Base-by-base conservation (phyloP, 371 early-diverging fungal species). In the Actinomucor elegans region DNA sequence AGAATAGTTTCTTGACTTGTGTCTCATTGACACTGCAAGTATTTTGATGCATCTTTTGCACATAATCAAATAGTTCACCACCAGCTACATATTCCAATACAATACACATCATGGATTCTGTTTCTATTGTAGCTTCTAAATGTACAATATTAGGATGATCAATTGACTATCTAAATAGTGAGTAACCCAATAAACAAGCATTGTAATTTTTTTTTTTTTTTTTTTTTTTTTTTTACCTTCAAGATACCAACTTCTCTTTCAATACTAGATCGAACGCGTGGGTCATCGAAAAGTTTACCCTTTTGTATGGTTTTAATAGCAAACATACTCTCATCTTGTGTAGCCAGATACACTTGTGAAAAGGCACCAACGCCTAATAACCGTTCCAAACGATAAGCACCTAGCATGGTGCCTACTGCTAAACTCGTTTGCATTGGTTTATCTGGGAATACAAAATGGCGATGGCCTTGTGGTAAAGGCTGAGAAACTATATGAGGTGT, bases 51-150 rank as follows among this genome's bases (percentile, higher is more conserved):
- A 76, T 61, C 11, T 68, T 51, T 46, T 81, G 74, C 2, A 86
- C 85, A 59, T 71, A 79, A 41, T 85, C 83, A 65, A 83, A 88
- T 24, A 87, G 61, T 38, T 88, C 89, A 8, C 84, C 85, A 5
- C 84, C 86, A 24, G 79, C 66, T 10, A 81, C 73, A 49, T 85
- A 85, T 58, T 88, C 88, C 34, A 86, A 60, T 2, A 88, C 80
- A 27, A 88, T 73, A 53, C 86, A 86, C 36, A 76, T 62, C 48
- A 82, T 77, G 12, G 75, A 70, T 10, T 77, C 73, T 6, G 89
- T 88, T 54, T 84, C 85, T 63, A 91, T 80, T 5, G 87, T 84
- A 37, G 89, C 89, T 42, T 84, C 75, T 9, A 91, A 69, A 24
- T 77, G 78, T 17, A 92, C 84, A 42, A 92, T 84, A 56, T 86